phyloP scores from a whole-genome alignment of 345 rosid genomes.

The Aurinia saxatilis region DNA sequence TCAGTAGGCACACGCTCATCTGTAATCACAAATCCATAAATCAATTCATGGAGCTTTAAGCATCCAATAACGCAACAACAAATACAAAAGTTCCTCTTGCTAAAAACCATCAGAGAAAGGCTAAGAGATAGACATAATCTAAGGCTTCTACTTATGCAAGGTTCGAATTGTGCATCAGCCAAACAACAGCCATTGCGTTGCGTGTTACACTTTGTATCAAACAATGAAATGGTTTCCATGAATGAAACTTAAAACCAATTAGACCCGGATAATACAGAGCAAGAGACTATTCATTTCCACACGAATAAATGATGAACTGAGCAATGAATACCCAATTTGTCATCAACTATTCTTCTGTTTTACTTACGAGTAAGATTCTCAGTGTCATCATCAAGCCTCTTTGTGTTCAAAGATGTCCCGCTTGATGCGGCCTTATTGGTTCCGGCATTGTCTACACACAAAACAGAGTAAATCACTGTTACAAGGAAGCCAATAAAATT shows the following conservation, averaged over 20 bases:
- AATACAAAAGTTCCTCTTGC: not conserved
- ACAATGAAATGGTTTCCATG: not conserved
- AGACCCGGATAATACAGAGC: not conserved
- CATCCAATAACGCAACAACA: not conserved
- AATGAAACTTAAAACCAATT: not conserved
- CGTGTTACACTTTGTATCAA: not conserved
- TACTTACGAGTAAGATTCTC: conserved; percentile 93
- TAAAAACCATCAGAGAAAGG: not conserved
- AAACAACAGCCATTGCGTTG: not conserved
- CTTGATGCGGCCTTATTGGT: conserved; percentile 91
- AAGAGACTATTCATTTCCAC: not conserved
- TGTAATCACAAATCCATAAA: conserved; percentile 14
- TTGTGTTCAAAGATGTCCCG: conserved; percentile 83
- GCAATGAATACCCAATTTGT: too few species aligned
- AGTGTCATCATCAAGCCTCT: conserved; percentile 89
- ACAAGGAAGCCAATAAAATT: too few species aligned
- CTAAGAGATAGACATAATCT: not conserved
- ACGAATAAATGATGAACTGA: too few species aligned
- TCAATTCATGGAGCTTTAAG: not conserved
- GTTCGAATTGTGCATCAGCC: not conserved
- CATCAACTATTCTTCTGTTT: too few species aligned
- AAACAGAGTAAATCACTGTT: not conserved
- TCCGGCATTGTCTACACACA: conserved; percentile 62
- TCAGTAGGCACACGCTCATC: conserved; percentile 93
- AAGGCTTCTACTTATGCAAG: not conserved